phyloP scores from a whole-genome alignment of 345 rosid species.

The Populus alba region DNA sequence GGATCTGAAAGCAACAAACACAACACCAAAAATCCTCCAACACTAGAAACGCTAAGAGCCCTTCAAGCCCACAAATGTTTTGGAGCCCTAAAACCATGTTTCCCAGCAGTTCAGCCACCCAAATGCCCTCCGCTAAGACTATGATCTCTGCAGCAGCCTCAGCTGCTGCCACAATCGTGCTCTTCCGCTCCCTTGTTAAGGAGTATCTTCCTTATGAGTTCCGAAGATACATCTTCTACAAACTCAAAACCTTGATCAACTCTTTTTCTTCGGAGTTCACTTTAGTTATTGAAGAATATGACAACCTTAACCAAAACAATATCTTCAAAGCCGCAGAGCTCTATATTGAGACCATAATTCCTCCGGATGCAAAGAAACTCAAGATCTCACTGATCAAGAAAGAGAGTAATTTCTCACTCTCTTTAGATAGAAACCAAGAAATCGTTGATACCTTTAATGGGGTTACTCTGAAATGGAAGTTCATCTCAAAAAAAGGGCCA shows the following conservation, averaged over 20 bases:
- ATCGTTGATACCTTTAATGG: constrained; percentile 34
- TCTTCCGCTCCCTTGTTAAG: constrained; percentile 26
- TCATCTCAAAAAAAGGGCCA: background rate
- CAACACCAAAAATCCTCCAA: too few species aligned
- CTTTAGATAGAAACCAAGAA: constrained; percentile 27
- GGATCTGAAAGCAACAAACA: too few species aligned
- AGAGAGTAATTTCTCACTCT: constrained; percentile 17
- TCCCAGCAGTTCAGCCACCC: constrained; percentile 9
- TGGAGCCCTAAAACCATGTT: background rate
- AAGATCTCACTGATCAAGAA: constrained; percentile 15
- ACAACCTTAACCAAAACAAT: constrained; percentile 31
- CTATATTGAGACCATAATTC: constrained; percentile 37
- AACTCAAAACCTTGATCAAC: constrained; percentile 16
- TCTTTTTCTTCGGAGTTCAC: constrained; percentile 26
- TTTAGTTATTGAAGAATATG: constrained; percentile 34
- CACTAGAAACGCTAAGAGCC: too few species aligned
- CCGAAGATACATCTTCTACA: constrained; percentile 16
- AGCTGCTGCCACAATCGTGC: constrained; percentile 32
- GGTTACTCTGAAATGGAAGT: constrained; percentile 32
- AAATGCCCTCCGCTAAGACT: constrained; percentile 25
- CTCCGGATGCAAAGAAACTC: constrained; percentile 21
- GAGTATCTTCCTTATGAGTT: constrained; percentile 39
- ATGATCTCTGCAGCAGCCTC: constrained; percentile 39
- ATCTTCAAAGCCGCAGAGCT: constrained; percentile 36
- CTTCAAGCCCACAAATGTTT: background rate